These are phyloP conservation scores for Boletellus sp. DNA, from an alignment of 768 basidiomycete species.

Conservation along the genomic window DNA sequence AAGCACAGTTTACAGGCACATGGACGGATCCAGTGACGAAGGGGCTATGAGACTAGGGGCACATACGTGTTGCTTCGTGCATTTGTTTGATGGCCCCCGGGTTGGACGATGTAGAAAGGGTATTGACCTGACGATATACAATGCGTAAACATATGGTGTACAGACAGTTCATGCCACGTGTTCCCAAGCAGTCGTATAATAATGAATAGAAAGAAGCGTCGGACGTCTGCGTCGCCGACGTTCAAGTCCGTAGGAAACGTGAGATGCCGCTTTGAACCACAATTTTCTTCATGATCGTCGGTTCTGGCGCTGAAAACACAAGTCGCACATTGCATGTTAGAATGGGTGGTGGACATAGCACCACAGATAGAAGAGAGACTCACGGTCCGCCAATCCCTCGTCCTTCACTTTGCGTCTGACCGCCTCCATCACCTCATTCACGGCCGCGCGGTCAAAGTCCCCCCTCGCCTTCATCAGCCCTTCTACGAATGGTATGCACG, in stretches of 20 bases:
- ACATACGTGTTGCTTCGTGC: no score
- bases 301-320: constrained; percentile 59
- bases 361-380: constrained; percentile 31
- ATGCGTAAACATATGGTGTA: not conserved
- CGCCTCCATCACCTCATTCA: constrained; percentile 90
- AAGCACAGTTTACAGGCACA: no score
- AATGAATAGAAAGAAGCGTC: constrained; percentile 1
- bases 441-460: constrained; percentile 86
- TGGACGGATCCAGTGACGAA: no score
- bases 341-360: not conserved
- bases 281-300: constrained; percentile 91
- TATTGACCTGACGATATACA: no score
- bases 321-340: constrained; percentile 1
- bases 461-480: constrained; percentile 83
- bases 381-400: constrained; percentile 78
- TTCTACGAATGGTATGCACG: constrained; percentile 89
- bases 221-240: not conserved
- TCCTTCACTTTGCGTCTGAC: constrained; percentile 91
- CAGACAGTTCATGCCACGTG: no score
- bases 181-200: constrained; percentile 2
- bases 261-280: constrained; percentile 72
- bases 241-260: constrained; percentile 57
- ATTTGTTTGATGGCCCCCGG: no score
- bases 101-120: no score
- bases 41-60: no score